These are phyloP conservation scores for Cryptococcus floricola DNA, from an alignment of 1,284 basidiomycete species.

Conservation along the genomic window DNA sequence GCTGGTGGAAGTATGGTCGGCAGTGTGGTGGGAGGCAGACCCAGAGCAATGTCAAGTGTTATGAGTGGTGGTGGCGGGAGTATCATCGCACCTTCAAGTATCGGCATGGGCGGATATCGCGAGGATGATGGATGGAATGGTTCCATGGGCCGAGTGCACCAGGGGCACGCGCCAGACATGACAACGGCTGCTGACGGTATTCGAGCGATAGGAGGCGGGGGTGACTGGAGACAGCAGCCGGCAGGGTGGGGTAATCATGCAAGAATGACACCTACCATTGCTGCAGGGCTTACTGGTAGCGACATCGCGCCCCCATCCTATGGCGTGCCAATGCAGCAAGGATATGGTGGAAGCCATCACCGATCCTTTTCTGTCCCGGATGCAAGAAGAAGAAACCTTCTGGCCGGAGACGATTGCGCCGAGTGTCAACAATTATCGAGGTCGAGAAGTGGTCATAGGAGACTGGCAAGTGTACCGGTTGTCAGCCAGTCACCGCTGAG, in stretches of 20 bases:
- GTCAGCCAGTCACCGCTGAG: not conserved
- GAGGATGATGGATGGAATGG: slow-evolving; percentile 35
- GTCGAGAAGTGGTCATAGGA: not conserved
- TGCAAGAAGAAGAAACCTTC: not conserved
- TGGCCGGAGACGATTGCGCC: not conserved
- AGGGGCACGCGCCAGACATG: slow-evolving; percentile 27
- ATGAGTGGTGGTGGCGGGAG: slow-evolving; percentile 1
- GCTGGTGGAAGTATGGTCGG: not conserved
- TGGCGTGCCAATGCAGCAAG: not conserved
- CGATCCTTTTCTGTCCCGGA: not conserved
- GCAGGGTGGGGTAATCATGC: slow-evolving; percentile 25
- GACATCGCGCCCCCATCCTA: not conserved
- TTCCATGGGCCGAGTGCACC: slow-evolving; percentile 20
- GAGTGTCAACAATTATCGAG: not conserved
- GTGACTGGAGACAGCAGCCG: slow-evolving; percentile 15
- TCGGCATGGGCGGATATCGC: slow-evolving; percentile 7
- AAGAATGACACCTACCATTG: slow-evolving; percentile 16
- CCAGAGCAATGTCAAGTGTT: not conserved
- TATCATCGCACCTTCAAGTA: slow-evolving; percentile 6
- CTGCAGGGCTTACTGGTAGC: not conserved
- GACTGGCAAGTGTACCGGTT: not conserved
- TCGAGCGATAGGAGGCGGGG: not conserved
- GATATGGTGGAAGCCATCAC: not conserved
- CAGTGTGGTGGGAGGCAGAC: not conserved
- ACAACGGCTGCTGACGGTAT: slow-evolving; percentile 22